Base-by-base conservation (phyloP, 495 filamentous ascomycete species). In the Elasticomyces elasticus region DNA sequence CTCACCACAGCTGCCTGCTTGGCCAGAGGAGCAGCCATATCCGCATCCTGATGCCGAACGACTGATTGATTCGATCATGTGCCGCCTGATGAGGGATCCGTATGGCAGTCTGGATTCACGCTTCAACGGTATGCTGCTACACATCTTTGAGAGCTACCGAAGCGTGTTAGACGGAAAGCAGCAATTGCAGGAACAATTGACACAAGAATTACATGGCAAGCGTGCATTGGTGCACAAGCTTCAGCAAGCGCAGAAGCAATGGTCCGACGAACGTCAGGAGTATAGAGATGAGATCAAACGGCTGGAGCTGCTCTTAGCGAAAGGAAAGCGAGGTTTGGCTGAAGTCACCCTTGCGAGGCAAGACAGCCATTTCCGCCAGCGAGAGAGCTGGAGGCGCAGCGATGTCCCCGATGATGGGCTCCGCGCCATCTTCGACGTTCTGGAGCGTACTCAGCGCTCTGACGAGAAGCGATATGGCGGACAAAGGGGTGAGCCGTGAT, bases 281-380 rank as follows among this genome's bases (percentile, higher is more conserved):
- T 67, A 62, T 48, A 54, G 62, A 31, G 57, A 44, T 1, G 66
- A 70, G 44, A 62, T 70, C 35, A 62, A 64, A 37, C 58, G 68
- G 6, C 61, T 69, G 7, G 63, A 69, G 49, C 26, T 67, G 11
- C 23, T 69, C 11, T 61, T 69, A 47, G 59, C 65, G 15, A 55
- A 59, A 42, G 62, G 65, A 20, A 57, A 62, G 22, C 37, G 56
- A 12, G 64, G 66, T 1, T 35, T 69, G 31, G 47, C 62, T 10
- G 64, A 60, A 12, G 58, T 69, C n/a, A 65, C 66, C 15, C 46
- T 58, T 20, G 65, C 64, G 12, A 55, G 67, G 31, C 65, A 66
- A 42, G 59, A 56, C 25, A 67, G 62, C 38, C 44, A 65, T 15
- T n/a, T 67, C 5, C 25, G 54, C 10, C 13, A 44, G 56, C 23